These are phyloP conservation scores for Angophora floribunda DNA, from an alignment of 345 rosid species.

Conservation along the genomic window DNA sequence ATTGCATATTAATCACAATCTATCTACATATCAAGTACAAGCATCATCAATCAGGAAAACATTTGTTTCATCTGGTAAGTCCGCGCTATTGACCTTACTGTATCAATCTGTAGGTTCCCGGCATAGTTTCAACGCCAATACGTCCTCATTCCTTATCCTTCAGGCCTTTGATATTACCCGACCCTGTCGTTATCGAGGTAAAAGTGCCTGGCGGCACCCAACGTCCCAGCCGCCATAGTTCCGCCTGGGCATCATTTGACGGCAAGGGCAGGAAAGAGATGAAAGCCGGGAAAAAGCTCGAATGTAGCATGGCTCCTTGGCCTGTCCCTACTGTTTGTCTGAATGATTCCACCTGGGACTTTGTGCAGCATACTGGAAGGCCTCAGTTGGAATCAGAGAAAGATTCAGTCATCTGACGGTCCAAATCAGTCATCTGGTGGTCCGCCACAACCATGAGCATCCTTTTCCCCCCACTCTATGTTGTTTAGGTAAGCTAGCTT, in stretches of 20 bases:
- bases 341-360: slow-evolving; percentile 74
- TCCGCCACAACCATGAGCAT: slow-evolving; percentile 17
- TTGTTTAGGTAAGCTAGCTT: not conserved
- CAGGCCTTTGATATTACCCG: slow-evolving; percentile 92
- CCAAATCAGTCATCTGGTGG: slow-evolving; percentile 71
- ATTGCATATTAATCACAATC: not conserved
- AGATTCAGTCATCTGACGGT: slow-evolving; percentile 68
- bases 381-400: slow-evolving; percentile 88
- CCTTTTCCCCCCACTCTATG: not conserved
- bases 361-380: slow-evolving; percentile 87
- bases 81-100: not conserved
- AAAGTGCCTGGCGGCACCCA: slow-evolving; percentile 37
- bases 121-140: slow-evolving; percentile 87
- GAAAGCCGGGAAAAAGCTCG: slow-evolving; percentile 79
- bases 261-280: slow-evolving; percentile 84
- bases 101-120: slow-evolving; percentile 56
- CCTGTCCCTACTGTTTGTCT: slow-evolving; percentile 93
- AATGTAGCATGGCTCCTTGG: slow-evolving; percentile 98
- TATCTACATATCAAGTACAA: not conserved
- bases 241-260: slow-evolving; percentile 95
- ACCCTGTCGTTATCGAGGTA: slow-evolving; percentile 72
- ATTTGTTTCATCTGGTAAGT: not conserved
- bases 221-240: slow-evolving; percentile 56
- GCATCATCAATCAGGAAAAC: not conserved
- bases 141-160: slow-evolving; percentile 96